Percentiles rank a stretch among this genome's conserved stretches.
Conservation (phyloP, 2,329 filamentous ascomycete genomes). For the Phialophora verrucosa region DNA sequence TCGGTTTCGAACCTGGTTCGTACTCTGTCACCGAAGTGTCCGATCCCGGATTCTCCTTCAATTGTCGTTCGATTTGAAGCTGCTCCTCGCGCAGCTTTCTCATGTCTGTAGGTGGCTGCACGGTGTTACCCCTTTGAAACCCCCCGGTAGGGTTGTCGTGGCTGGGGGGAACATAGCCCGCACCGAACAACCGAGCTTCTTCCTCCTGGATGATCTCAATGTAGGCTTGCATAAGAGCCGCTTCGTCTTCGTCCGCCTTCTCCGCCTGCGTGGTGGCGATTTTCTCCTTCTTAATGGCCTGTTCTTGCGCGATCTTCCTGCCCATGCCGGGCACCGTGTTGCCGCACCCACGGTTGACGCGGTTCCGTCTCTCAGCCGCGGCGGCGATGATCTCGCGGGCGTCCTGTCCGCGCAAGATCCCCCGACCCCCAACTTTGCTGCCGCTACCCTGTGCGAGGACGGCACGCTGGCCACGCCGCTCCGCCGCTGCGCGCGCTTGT, state of each 20-base stretch:
- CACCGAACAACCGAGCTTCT: slow-evolving; percentile 65
- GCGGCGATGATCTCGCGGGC: slow-evolving; percentile 74
- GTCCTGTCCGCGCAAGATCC: slow-evolving; percentile 64
- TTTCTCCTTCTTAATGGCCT: slow-evolving; percentile 64
- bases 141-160: slow-evolving; percentile 59
- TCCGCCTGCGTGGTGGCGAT: slow-evolving; percentile 84
- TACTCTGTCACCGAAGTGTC: slow-evolving; percentile 12
- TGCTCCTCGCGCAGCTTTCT: slow-evolving; percentile 29
- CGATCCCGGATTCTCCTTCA: slow-evolving; percentile 19
- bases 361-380: slow-evolving; percentile 71
- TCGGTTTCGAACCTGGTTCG: slow-evolving; percentile 7
- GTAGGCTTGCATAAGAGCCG: slow-evolving; percentile 81
- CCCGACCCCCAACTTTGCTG: slow-evolving; percentile 71
- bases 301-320: slow-evolving; percentile 68
- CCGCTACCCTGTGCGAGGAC: slow-evolving; percentile 65
- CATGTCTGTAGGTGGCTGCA: slow-evolving; percentile 42
- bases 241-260: slow-evolving; percentile 86
- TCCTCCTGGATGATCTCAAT: slow-evolving; percentile 89
- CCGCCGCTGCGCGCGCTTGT: slow-evolving; percentile 73
- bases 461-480: slow-evolving; percentile 62
- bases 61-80: slow-evolving; percentile 28
- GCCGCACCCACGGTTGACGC: slow-evolving; percentile 74
- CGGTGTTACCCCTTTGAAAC: slow-evolving; percentile 46
- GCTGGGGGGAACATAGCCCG: slow-evolving; percentile 60
- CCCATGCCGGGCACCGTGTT: slow-evolving; percentile 68